These are phyloP conservation scores for Trichomonas tenax DNA, from an alignment of 208 protist genomes.

Conservation along the genomic window DNA sequence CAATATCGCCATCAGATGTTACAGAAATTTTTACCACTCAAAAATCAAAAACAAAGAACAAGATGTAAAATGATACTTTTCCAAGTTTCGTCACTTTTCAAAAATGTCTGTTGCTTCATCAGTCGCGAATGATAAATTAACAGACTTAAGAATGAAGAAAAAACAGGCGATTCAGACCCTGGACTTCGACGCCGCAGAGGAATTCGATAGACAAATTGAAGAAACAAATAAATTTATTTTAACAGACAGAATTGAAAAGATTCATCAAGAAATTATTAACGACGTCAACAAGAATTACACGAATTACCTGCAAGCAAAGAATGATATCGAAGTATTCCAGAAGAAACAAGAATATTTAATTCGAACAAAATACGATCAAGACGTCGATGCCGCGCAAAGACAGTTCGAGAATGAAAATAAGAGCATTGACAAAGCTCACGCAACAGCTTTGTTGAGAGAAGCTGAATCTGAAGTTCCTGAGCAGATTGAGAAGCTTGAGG, in stretches of 20 bases:
- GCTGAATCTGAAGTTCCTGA: slow-evolving; percentile 8
- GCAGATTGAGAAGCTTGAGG: neutral
- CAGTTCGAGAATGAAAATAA: neutral
- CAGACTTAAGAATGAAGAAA: neutral
- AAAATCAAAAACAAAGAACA: too few relatives aligned
- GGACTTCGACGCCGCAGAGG: neutral
- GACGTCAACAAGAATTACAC: neutral
- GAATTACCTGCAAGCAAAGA: neutral
- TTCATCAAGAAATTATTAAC: neutral
- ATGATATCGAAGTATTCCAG: neutral
- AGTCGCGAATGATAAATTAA: neutral
- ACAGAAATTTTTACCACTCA: too few relatives aligned
- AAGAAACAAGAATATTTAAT: neutral
- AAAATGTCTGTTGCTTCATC: neutral
- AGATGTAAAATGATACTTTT: too few relatives aligned
- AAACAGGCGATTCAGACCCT: neutral
- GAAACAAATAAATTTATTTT: neutral
- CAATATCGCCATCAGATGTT: too few relatives aligned
- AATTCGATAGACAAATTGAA: neutral
- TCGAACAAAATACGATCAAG: neutral
- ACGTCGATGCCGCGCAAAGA: neutral
- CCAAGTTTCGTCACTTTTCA: neutral
- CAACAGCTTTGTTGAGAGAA: neutral
- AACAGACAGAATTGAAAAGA: neutral
- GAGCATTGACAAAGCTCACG: neutral